Evolutionary conservation across 2,329 filamentous ascomycete genomes (phyloP), one percentile per base, ranked within the genome.

Genomic region (Harringtonia aguacate): DNA sequence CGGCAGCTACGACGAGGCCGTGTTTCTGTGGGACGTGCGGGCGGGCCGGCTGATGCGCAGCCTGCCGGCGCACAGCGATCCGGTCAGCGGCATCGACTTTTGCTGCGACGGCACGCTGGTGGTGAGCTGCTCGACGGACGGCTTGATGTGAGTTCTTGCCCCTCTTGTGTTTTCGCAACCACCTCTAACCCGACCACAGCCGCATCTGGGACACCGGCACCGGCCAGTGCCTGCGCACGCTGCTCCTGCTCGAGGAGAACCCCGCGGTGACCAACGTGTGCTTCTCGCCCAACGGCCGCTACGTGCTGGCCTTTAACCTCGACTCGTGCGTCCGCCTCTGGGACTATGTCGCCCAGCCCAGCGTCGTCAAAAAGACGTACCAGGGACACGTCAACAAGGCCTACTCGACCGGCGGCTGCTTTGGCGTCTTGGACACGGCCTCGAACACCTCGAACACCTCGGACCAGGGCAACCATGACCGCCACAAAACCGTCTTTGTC

Each of bases 201-300:
- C 84, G 92, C 45, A 84, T 98, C 49, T 98, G 92, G 92, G 92
- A 98, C 58, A 94, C 90, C 1, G 81, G 81, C 17, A 95, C 90
- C 2, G 92, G 92, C 3, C 92, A 98, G 61, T 98, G 92, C 62
- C 72, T 98, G 24, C 83, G 89, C 41, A 98, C 92, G 0, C 75
- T 98, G 3, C 87, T 98, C 14, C 88, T 98, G 3, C 87, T 98
- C 66, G 92, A 97, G 66, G 92, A 97, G 61, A 94, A 95, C 58
- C 86, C 87, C 0, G 81, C 86, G 15, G 89, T 95, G 8, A 84
- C 86, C 1, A 84, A 83, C 28, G 92, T 97, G 35, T 84, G 84
- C 58, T 98, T 98, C 67, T 84, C 84, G 6, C 90, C 92, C 4
- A 98, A 98, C 58, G 90, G 92, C 17, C 88, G 86, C 50, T 95